Percentiles rank a stretch among this genome's conserved stretches.
Evolutionary conservation across 371 early-diverging fungal genomes (phyloP).

Genomic region (Entomophthora muscae): DNA sequence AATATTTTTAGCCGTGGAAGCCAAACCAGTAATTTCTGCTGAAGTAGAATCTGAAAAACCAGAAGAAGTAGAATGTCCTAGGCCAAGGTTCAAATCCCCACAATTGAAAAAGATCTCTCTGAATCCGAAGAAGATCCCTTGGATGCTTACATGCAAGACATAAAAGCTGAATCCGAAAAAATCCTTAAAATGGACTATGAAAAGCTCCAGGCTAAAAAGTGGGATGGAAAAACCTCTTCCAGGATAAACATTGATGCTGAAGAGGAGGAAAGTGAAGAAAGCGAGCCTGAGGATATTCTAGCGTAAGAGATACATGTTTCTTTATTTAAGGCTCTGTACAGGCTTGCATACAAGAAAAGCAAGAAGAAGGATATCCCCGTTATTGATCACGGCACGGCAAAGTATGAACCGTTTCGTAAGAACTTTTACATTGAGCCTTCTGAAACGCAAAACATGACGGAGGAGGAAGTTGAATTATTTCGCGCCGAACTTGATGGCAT

Average conservation of each 20-base stretch:
- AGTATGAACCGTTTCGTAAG: conserved; percentile 82
- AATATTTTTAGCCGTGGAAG: background rate
- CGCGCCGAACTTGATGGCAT: conserved; percentile 83
- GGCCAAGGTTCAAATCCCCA: background rate
- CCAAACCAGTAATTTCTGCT: background rate
- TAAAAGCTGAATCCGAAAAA: conserved; percentile 48
- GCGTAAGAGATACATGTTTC: conserved; percentile 28
- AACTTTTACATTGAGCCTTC: conserved; percentile 94
- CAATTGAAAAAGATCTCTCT: conserved; percentile 9
- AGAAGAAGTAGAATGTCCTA: background rate
- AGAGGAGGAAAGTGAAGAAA: conserved; percentile 27
- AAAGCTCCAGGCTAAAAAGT: conserved; percentile 16
- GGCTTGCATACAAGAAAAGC: conserved; percentile 55
- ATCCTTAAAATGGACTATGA: conserved; percentile 42
- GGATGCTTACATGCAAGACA: conserved; percentile 75
- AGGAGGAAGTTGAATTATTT: conserved; percentile 66
- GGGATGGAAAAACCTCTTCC: conserved; percentile 8
- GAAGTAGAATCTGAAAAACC: background rate
- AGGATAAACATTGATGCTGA: conserved; percentile 26
- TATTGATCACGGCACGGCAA: conserved; percentile 72
- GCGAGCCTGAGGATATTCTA: conserved; percentile 55
- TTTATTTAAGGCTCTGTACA: conserved; percentile 10
- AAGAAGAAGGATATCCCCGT: conserved; percentile 84
- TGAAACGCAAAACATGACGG: conserved; percentile 62
- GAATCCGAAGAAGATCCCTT: conserved; percentile 34